Percentiles rank a stretch among this genome's conserved stretches.
phyloP scores from a whole-genome alignment of 129 eudicot species.

The Logfia minima region DNA sequence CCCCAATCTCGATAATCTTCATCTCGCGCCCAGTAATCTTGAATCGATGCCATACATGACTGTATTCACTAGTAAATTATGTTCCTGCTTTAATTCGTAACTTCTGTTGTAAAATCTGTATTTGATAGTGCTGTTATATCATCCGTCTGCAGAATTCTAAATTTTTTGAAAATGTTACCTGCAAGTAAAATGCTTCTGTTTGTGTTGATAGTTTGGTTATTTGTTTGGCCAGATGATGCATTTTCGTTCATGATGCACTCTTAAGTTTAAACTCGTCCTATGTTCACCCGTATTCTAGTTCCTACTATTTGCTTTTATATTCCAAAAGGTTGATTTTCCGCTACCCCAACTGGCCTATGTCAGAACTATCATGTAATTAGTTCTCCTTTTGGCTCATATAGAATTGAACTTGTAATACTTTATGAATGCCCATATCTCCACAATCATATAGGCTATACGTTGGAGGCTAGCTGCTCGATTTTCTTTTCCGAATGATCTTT shows the following conservation, averaged over 20 bases:
- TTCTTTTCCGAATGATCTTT: not conserved
- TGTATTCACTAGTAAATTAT: constrained; percentile 1
- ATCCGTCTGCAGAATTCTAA: not conserved
- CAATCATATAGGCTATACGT: too few species aligned
- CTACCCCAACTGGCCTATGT: too few species aligned
- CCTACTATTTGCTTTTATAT: not conserved
- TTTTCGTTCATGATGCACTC: not conserved
- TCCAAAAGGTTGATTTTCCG: not conserved
- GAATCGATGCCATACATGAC: not conserved
- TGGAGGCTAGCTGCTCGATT: too few species aligned
- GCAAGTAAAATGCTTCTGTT: not conserved
- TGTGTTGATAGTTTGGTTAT: not conserved
- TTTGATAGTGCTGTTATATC: not conserved
- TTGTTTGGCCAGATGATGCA: constrained; percentile 14
- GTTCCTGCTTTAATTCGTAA: constrained; percentile 4
- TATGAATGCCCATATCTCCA: too few species aligned
- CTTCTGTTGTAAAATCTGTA: constrained; percentile 25
- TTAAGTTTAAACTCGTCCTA: not conserved
- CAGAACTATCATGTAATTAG: too few species aligned
- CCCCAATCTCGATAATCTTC: constrained; percentile 22
- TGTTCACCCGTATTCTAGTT: not conserved
- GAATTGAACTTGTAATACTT: not conserved
- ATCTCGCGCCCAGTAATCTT: not conserved
- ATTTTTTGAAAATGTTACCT: not conserved
- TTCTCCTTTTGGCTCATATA: not conserved